These are phyloP conservation scores for Selaginella tamariscina DNA, from an alignment of 75 land plant genomes.

Conservation along the genomic window DNA sequence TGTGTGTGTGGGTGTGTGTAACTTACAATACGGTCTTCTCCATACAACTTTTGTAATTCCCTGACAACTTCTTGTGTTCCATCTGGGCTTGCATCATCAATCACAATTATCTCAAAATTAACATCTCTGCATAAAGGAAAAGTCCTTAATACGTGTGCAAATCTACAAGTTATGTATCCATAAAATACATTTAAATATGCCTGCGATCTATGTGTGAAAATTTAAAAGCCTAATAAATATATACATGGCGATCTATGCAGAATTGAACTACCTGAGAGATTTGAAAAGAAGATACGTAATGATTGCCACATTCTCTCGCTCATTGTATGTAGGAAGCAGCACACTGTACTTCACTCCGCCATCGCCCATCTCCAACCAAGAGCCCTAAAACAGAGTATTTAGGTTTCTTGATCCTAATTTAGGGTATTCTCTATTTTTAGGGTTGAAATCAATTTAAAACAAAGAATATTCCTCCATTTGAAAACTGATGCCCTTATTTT, in stretches of 20 bases:
- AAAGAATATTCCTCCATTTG: too few relatives aligned
- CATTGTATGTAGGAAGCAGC: slow-evolving; percentile 86
- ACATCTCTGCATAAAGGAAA: slow-evolving; percentile 38
- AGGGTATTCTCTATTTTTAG: too few relatives aligned
- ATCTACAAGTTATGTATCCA: too few relatives aligned
- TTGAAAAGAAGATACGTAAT: slow-evolving; percentile 84
- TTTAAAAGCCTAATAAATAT: background rate
- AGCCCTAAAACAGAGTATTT: too few relatives aligned
- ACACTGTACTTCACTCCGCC: slow-evolving; percentile 45
- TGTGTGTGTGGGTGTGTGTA: too few relatives aligned
- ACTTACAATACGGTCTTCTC: slow-evolving; percentile 84
- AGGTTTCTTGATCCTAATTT: too few relatives aligned
- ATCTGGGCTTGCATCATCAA: slow-evolving; percentile 98
- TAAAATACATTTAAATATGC: too few relatives aligned
- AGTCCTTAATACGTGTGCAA: too few relatives aligned
- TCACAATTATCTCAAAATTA: slow-evolving; percentile 73
- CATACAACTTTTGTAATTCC: slow-evolving; percentile 71
- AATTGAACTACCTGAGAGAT: slow-evolving; percentile 38
- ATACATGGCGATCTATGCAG: too few relatives aligned
- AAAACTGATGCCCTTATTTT: too few relatives aligned
- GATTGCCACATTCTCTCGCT: slow-evolving; percentile 92
- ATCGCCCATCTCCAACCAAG: background rate
- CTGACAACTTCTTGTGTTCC: slow-evolving; percentile 89
- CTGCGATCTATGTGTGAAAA: background rate
- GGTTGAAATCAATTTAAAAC: too few relatives aligned